Evolutionary conservation across 176 grass and related monocot genomes (phyloP), one percentile per base, ranked within the genome.

Genomic region (Phragmites australis): DNA sequence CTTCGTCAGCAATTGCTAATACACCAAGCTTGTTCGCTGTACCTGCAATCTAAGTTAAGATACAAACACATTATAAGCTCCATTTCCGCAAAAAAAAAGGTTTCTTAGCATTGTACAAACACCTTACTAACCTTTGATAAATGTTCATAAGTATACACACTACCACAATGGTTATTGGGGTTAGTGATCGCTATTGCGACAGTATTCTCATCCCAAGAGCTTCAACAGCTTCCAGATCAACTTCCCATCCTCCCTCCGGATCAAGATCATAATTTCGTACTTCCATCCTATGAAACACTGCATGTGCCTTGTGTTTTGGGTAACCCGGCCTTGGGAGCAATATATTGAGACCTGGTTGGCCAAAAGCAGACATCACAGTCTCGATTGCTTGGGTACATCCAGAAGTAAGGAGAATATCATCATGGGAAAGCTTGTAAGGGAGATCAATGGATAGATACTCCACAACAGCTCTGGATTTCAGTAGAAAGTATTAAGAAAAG

Each of bases 1-100:
- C 93, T 77, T 95, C 93, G 74, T 95, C 93, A 60, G 89, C 5
- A 51, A 95, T 95, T 10, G 92, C 84, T 86, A 92, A 72, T 72
- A 92, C 83, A 40, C 93, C 57, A n/a, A 95, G 78, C 70, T 78
- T 80, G 11, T 60, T 88, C 74, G 93, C 93, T 74, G 78, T 92
- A 53, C 86, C 80, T 25, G 85, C 89, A 73, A 95, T 80, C 93
- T 92, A 69, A 53, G 30, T 42, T 22, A 45, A 59, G 22, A 80
- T 44, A 46, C 6, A 81, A 42, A 26, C 7, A 11, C 11, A 26
- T 13, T 6, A 56, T 70, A 76, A 74, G 19, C 19, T 80, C 27
- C 60, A 22, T 49, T 45, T 6, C 16, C 6, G 43, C 68, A 58
- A 62, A 63, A 46, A 23, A 0, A 58, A 30, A 31, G 41, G 48